Conservation (phyloP, 2,329 filamentous ascomycete genomes). For the Cladosporium phlei region DNA sequence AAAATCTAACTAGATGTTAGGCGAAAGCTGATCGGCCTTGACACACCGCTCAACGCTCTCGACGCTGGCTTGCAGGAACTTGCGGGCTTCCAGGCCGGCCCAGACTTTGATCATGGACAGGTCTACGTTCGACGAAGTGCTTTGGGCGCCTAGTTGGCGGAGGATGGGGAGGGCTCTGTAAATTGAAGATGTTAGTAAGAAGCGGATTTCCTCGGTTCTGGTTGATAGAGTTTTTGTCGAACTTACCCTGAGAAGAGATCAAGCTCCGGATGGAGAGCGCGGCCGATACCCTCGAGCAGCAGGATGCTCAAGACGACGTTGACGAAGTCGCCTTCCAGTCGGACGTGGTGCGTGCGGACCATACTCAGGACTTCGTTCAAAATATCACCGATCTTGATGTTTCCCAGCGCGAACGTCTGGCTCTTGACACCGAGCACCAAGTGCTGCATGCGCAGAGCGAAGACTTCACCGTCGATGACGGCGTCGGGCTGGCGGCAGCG, state of each 20-base stretch:
- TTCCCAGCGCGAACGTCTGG: constrained; percentile 83
- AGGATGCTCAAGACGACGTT: constrained; percentile 96
- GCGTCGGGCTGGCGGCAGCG: constrained; percentile 87
- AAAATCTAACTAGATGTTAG: constrained; percentile 81
- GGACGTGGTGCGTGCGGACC: constrained; percentile 87
- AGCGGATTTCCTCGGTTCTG: too few relatives aligned
- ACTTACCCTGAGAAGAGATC: constrained; percentile 73
- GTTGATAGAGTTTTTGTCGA: too few relatives aligned
- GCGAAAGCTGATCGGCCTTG: constrained; percentile 82
- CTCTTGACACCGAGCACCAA: constrained; percentile 87
- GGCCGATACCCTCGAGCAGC: constrained; percentile 87
- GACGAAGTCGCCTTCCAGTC: constrained; percentile 94
- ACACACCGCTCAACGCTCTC: constrained; percentile 88
- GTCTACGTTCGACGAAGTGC: constrained; percentile 54
- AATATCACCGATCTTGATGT: constrained; percentile 93
- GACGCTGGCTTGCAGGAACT: constrained; percentile 83
- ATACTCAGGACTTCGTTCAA: constrained; percentile 84
- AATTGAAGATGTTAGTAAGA: constrained; percentile 14
- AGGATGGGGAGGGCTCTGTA: constrained; percentile 89
- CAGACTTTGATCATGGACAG: constrained; percentile 78
- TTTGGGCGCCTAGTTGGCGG: constrained; percentile 76
- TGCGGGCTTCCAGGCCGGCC: constrained; percentile 82
- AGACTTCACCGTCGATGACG: constrained; percentile 83
- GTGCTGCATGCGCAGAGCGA: constrained; percentile 95
- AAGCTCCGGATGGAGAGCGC: constrained; percentile 76